Evolutionary conservation across 2,329 filamentous ascomycete species (phyloP).

Genomic region (Chaetomiaceae sp.): DNA sequence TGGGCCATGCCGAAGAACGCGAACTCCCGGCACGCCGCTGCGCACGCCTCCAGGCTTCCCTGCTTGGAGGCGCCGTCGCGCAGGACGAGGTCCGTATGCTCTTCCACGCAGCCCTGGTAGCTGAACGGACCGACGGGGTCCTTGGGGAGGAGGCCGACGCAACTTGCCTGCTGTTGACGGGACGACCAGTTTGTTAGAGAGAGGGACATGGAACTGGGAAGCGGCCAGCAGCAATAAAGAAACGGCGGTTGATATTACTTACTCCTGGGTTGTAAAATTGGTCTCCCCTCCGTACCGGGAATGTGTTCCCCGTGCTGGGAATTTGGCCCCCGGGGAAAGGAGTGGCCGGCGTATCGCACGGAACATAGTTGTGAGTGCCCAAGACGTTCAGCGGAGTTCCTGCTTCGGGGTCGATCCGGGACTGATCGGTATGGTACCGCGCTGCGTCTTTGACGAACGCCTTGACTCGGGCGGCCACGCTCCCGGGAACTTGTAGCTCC

Average conservation of each 20-base stretch:
- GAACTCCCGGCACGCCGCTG: neutral
- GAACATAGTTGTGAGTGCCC: neutral
- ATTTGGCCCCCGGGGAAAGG: neutral
- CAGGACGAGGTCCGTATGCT: neutral
- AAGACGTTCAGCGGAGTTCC: neutral
- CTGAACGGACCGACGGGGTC: neutral
- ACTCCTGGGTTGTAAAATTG: neutral
- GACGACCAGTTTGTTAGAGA: neutral
- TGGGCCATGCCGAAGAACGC: neutral
- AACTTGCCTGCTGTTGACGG: neutral
- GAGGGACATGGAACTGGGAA: neutral
- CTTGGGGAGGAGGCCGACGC: neutral
- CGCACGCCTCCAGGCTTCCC: neutral
- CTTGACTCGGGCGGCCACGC: neutral
- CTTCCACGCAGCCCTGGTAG: neutral
- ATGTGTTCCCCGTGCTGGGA: neutral
- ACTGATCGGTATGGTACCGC: neutral
- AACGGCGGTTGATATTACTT: neutral
- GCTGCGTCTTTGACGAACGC: neutral
- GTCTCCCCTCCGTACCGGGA: neutral
- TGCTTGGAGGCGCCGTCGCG: neutral
- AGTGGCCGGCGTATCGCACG: neutral
- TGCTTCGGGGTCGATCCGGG: neutral
- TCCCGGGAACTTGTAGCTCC: neutral
- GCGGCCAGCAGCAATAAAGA: neutral